Conservation (phyloP, 2,329 filamentous ascomycete species). For the Xylogone sp. region DNA sequence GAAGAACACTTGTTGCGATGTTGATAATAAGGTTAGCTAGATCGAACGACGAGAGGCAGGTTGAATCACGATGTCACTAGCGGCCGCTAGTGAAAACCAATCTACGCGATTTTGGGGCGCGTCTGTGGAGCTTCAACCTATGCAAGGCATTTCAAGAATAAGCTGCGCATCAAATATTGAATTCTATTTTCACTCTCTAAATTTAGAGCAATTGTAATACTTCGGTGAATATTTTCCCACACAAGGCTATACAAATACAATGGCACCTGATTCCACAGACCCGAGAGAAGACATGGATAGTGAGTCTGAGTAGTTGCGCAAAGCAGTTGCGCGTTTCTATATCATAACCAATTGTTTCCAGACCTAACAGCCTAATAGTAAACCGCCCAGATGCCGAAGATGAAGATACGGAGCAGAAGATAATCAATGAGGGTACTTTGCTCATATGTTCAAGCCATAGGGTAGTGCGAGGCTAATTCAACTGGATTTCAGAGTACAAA, state of each 20-base stretch:
- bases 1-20: background rate
- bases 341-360: background rate
- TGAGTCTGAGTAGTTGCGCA: conserved; percentile 25
- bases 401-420: conserved; percentile 71
- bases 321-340: conserved; percentile 5
- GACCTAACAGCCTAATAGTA: conserved; percentile 31
- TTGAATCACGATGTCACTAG: background rate
- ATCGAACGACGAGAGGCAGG: background rate
- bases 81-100: background rate
- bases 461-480: background rate
- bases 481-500: conserved; percentile 73
- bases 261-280: conserved; percentile 41
- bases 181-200: background rate
- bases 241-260: conserved; percentile 20
- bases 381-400: conserved; percentile 59
- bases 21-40: background rate
- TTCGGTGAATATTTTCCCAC: background rate
- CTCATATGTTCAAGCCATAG: background rate
- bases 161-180: background rate
- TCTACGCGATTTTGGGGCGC: conserved; percentile 2
- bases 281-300: conserved; percentile 48
- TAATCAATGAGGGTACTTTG: conserved; percentile 80
- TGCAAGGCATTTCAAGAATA: background rate
- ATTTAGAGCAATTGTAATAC: background rate
- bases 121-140: background rate